phyloP scores from a whole-genome alignment of 139 green algal genomes.

The Asterochloris sp. region DNA sequence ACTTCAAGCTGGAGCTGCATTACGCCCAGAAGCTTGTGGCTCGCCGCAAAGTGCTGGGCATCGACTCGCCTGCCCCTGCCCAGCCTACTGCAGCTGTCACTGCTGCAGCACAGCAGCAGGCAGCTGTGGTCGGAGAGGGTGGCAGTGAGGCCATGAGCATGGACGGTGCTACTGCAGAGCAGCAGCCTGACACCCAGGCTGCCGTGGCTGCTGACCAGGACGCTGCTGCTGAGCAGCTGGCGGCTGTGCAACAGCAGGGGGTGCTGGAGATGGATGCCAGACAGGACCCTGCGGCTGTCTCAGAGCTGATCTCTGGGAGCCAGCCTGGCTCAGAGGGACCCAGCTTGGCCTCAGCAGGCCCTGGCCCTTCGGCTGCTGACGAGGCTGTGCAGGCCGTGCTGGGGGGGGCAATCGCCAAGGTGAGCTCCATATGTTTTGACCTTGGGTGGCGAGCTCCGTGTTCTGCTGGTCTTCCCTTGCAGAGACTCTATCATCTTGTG shows the following conservation, averaged over 20 bases:
- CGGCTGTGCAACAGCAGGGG: background rate
- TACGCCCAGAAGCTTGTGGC: slow-evolving; percentile 72
- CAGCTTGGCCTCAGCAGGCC: background rate
- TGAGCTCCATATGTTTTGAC: slow-evolving; percentile 38
- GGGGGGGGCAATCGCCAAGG: slow-evolving; percentile 50
- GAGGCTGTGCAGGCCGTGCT: slow-evolving; percentile 61
- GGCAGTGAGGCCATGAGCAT: background rate
- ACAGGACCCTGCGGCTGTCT: background rate
- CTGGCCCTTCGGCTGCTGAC: background rate
- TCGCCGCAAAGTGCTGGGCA: slow-evolving; percentile 70
- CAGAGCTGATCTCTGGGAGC: background rate
- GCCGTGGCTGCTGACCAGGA: background rate
- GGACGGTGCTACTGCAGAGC: background rate
- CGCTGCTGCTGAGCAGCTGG: too few relatives aligned
- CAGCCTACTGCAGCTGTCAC: background rate
- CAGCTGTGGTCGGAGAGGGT: background rate
- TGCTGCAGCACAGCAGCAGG: background rate
- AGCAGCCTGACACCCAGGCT: background rate
- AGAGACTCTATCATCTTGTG: background rate
- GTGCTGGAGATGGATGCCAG: background rate
- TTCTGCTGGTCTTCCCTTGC: background rate
- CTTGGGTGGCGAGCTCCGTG: too few relatives aligned
- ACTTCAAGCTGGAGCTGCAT: slow-evolving; percentile 82
- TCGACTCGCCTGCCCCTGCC: slow-evolving; percentile 20
- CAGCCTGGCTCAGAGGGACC: too few relatives aligned